Base-by-base conservation (phyloP, 2,329 filamentous ascomycete genomes). In the Cucurbitaria berberidis region DNA sequence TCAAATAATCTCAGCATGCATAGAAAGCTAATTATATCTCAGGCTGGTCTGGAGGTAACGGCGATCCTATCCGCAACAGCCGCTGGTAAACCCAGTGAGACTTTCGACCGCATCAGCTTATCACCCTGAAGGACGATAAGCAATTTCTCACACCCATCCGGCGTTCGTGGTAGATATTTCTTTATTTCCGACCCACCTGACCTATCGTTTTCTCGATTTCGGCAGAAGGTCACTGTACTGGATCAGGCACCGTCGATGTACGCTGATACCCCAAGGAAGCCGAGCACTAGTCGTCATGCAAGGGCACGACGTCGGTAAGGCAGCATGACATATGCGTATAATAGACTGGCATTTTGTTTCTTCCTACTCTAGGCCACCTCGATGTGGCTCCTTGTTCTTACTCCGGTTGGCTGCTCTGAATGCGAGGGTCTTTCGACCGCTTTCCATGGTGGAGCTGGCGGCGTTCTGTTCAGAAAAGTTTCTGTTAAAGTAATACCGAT, bases 31-130 rank as follows among this genome's bases (percentile, higher is more conserved):
- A 73, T 54, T 15, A 41, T 19, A 34, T 32, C 13, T 39, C 44
- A 75, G 73, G 64, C 35, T 75, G 70, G 66, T 70, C 69, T 54
- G 75, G 75, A 44, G 67, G 70, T 56, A 77, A 77, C 66, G 62
- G 59, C 51, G 74, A 73, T 32, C 74, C 75, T 43, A 54, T 77
- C 46, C 71, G 74, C 57, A 75, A 75, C 67, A 75, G 60, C 68
- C 73, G 75, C 55, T 77, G 75, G 75, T 77, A 67, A 66, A 69
- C 42, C 32, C 26, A 26, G 26, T 40, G 34, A 30, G 10, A 6
- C 11, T 39, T 22, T 45, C 22, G 38, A 40, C 19, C 24, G 30
- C 34, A 44, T 38, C 27, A 24, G 48, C 42, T 45, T 45, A 48
- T 58, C 48, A 51, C 44, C 21, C 21, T 30, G 18, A 22, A 38